A percentile compares a stretch with the other conserved stretches of the same genome.
phyloP scores from a whole-genome alignment of 495 filamentous ascomycete genomes.

The Aspergillus cristatus region DNA sequence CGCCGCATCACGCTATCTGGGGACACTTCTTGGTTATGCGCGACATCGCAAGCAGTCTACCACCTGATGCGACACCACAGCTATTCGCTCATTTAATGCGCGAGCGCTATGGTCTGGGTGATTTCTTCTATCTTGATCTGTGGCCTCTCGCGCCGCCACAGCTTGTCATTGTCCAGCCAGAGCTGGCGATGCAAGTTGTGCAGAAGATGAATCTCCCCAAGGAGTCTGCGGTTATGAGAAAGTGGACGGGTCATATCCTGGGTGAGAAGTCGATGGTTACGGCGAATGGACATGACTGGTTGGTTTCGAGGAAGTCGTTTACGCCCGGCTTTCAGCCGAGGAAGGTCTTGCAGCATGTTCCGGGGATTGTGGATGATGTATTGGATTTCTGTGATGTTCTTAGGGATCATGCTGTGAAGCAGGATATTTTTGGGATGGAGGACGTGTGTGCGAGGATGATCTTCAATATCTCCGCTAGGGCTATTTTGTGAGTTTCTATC shows the following conservation, averaged over 20 bases:
- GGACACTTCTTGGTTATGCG: constrained; percentile 3
- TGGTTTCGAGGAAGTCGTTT: constrained; percentile 2
- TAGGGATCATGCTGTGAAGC: constrained; percentile 1
- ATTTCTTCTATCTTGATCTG: constrained; percentile 13
- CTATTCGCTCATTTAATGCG: constrained; percentile 2
- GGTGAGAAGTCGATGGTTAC: constrained; percentile 6
- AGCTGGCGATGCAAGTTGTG: constrained; percentile 5
- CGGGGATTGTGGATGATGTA: constrained; percentile 3
- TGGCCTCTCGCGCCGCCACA: constrained; percentile 11
- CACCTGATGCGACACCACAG: constrained; percentile 1
- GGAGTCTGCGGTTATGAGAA: constrained; percentile 2
- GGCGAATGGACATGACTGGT: constrained; percentile 5
- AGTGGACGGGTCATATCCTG: constrained; percentile 4
- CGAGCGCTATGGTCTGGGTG: constrained; percentile 9
- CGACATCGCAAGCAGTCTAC: constrained; percentile 3
- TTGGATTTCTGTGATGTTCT: constrained; percentile 2
- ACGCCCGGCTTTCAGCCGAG: constrained; percentile 4
- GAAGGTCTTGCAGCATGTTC: constrained; percentile 2
- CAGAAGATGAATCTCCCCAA: constrained; percentile 7
- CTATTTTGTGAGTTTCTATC: too few species aligned
- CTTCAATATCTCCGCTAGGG: constrained; percentile 4
- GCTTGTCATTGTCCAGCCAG: constrained; percentile 8
- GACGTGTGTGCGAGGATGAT: constrained; percentile 2
- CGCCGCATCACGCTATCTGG: constrained; percentile 5
- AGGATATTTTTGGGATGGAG: constrained; percentile 3